phyloP scores from a whole-genome alignment of 257 asterid species.

The Nicotiana sylvestris region DNA sequence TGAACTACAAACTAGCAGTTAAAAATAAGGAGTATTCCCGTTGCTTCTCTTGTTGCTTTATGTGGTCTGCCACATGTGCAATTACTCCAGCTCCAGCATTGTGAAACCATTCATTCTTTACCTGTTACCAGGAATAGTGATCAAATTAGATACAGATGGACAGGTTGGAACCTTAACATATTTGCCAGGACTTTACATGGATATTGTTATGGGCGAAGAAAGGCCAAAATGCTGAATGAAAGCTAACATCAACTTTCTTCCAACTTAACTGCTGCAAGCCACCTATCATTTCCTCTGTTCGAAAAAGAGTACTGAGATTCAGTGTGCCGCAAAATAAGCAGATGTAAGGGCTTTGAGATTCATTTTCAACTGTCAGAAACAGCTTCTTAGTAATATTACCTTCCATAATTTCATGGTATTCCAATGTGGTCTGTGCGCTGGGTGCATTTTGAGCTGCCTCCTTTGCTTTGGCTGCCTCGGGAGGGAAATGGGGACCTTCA shows the following conservation, averaged over 20 bases:
- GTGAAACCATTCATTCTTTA: slow-evolving; percentile 74
- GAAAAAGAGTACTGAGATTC: background rate
- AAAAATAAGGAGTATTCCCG: slow-evolving; percentile 39
- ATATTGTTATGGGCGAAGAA: slow-evolving; percentile 87
- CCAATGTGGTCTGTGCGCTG: slow-evolving; percentile 42
- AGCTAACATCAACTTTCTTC: slow-evolving; percentile 84
- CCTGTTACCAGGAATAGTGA: slow-evolving; percentile 35
- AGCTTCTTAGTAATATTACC: slow-evolving; percentile 30
- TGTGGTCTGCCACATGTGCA: slow-evolving; percentile 75
- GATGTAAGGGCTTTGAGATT: background rate
- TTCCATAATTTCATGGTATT: slow-evolving; percentile 84
- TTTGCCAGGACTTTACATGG: slow-evolving; percentile 42
- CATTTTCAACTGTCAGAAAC: background rate
- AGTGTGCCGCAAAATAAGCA: background rate
- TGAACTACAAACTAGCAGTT: slow-evolving; percentile 53
- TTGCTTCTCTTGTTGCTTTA: slow-evolving; percentile 64
- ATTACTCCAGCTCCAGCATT: slow-evolving; percentile 86
- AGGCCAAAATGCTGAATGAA: slow-evolving; percentile 76
- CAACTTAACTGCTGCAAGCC: slow-evolving; percentile 83
- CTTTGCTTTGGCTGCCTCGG: slow-evolving; percentile 81
- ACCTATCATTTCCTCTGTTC: slow-evolving; percentile 72
- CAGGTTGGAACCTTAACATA: background rate
- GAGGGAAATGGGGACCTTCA: slow-evolving; percentile 59
- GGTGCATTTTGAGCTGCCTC: slow-evolving; percentile 81
- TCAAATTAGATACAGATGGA: background rate